These are phyloP conservation scores for Trifolium subterraneum DNA, from an alignment of 306 rosid species.

Conservation along the genomic window DNA sequence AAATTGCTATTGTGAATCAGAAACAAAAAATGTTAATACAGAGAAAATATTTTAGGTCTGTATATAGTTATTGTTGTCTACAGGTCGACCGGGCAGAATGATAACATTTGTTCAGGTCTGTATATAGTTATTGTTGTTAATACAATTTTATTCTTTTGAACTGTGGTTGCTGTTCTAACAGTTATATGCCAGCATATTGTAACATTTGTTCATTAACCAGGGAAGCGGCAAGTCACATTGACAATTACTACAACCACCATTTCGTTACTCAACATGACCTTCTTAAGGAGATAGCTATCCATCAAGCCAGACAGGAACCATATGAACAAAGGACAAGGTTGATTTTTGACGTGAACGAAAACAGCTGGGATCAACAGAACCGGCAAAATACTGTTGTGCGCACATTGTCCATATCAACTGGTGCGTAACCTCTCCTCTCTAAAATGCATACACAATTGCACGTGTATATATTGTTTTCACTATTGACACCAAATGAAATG, in stretches of 20 bases:
- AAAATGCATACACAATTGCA: background rate
- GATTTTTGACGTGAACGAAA: constrained; percentile 44
- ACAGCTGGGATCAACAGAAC: constrained; percentile 37
- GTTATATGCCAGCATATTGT: background rate
- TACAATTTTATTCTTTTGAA: too few species aligned
- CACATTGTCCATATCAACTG: constrained; percentile 57
- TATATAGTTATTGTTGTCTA: background rate
- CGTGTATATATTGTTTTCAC: background rate
- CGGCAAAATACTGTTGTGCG: background rate
- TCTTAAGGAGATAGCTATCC: constrained; percentile 62
- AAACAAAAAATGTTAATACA: background rate
- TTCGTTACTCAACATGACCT: constrained; percentile 55
- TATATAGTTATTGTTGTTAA: too few species aligned
- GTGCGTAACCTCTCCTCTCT: constrained; percentile 35
- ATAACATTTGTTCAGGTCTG: too few species aligned
- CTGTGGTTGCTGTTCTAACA: too few species aligned
- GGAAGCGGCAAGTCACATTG: constrained; percentile 41
- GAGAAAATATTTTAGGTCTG: background rate
- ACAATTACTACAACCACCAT: constrained; percentile 52
- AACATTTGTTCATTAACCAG: constrained; percentile 42
- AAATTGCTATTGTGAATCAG: background rate
- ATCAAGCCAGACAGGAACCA: constrained; percentile 35
- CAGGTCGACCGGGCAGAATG: too few species aligned
- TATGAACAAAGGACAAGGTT: constrained; percentile 48
- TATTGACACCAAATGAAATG: background rate